Evolutionary conservation across 2,329 filamentous ascomycete genomes (phyloP), one percentile per base, ranked within the genome.

Genomic region (Dactylonectria macrodidyma): DNA sequence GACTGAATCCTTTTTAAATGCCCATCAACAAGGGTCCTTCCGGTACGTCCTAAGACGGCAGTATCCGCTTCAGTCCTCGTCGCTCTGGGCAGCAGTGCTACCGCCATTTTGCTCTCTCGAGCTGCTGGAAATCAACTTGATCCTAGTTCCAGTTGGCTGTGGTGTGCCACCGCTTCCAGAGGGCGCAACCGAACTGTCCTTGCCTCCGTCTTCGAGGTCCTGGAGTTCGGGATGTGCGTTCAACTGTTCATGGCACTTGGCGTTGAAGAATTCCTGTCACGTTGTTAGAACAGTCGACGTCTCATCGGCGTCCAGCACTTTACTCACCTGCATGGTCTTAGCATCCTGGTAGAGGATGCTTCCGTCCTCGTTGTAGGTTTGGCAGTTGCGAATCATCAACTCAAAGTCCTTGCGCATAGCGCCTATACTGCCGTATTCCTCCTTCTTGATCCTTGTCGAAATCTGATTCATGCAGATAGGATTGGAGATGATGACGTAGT

Each of bases 401-500:
- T 91, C 89, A 70, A 99, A 91, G 78, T 99, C 97, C 73, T 89
- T 90, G 62, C 90, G 89, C 87, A 99, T 90, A 74, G 95, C 93
- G 78, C 89, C 90, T 68, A 98, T 83, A 76, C 89, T 92, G 74
- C 89, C 90, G 81, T 99, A 99, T 78, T 98, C 94, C 78, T 97
- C 94, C 82, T 94, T 95, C 85, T 97, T 98, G 84, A 99, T 97
- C 86, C 94, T 95, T 79, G 92, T 93, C 79, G 94, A 91, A 77
- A 99, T 97, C 80, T 95, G 91, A 75, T 97, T 96, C 93, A 98
- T 97, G 78, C 93, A 95, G 78, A 99, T 98, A 0, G 96, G 96
- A 62, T 91, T 92, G 78, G 92, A 90, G 80, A 99, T 99, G 80
- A 98, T 90, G 78, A 95, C 84, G 80, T 98, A 99, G 84, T 99